Conservation (phyloP, 441 rosid species). For the Daphne laureola region DNA sequence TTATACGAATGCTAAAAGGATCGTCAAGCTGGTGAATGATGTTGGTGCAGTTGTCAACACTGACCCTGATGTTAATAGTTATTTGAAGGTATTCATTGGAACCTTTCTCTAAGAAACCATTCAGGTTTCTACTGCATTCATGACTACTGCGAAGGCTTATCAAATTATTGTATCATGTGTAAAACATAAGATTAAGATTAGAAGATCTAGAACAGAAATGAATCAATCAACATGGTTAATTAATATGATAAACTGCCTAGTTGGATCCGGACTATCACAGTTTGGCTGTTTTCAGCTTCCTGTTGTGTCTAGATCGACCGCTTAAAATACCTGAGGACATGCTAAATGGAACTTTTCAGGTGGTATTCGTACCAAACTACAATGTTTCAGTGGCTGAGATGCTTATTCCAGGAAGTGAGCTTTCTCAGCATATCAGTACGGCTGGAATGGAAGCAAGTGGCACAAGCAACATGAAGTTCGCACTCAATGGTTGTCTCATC, state of each 20-base stretch:
- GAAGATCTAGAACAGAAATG: too few species aligned
- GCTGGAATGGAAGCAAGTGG: constrained; percentile 99
- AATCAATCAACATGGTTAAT: too few species aligned
- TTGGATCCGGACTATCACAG: too few species aligned
- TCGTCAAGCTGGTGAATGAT: constrained; percentile 93
- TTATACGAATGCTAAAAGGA: constrained; percentile 93
- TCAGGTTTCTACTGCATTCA: neutral
- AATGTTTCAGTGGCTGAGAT: constrained; percentile 89
- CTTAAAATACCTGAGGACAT: too few species aligned
- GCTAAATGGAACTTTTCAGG: constrained; percentile 33
- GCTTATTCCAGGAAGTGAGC: constrained; percentile 94
- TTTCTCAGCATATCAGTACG: constrained; percentile 95
- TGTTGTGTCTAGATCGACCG: too few species aligned
- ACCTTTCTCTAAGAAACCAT: neutral
- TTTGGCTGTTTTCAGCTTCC: too few species aligned
- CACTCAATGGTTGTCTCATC: constrained; percentile 92
- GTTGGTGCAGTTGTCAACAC: constrained; percentile 83
- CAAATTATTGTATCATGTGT: too few species aligned
- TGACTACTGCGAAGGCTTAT: too few species aligned
- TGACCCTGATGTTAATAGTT: constrained; percentile 88
- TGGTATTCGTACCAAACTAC: constrained; percentile 94
- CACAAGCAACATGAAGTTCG: constrained; percentile 96
- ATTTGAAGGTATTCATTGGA: constrained; percentile 56
- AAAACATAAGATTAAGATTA: too few species aligned
- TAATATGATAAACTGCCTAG: too few species aligned